Conservation (phyloP, 371 early-diverging fungal genomes). For the Mucor indicus region DNA sequence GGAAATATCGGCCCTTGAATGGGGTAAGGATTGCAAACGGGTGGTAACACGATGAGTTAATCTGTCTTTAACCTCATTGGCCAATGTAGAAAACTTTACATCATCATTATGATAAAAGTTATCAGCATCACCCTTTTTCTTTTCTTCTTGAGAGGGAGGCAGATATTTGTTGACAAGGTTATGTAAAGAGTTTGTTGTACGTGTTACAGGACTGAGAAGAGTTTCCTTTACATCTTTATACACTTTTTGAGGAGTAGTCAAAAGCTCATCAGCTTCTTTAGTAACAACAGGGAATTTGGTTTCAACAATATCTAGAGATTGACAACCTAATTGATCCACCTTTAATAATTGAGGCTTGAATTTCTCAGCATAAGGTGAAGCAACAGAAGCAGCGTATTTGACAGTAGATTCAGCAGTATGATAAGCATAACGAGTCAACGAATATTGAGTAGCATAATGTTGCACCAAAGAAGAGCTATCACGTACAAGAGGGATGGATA, state of each 20-base stretch:
- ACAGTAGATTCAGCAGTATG: slow-evolving; percentile 45
- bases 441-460: slow-evolving; percentile 53
- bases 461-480: slow-evolving; percentile 51
- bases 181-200: slow-evolving; percentile 27
- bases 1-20: slow-evolving; percentile 21
- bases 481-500: slow-evolving; percentile 58
- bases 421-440: slow-evolving; percentile 53
- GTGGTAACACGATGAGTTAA: slow-evolving; percentile 15
- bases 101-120: slow-evolving; percentile 30
- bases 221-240: slow-evolving; percentile 10
- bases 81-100: slow-evolving; percentile 19
- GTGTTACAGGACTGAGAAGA: slow-evolving; percentile 25
- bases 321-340: slow-evolving; percentile 57
- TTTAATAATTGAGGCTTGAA: slow-evolving; percentile 49
- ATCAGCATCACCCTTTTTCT: slow-evolving; percentile 7
- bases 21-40: slow-evolving; percentile 18
- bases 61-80: slow-evolving; percentile 21
- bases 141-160: slow-evolving; percentile 16
- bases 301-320: slow-evolving; percentile 64
- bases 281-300: slow-evolving; percentile 55
- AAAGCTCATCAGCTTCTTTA: slow-evolving; percentile 47
- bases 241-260: slow-evolving; percentile 32
- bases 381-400: slow-evolving; percentile 37
- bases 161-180: slow-evolving; percentile 43
- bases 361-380: slow-evolving; percentile 43